Conservation (phyloP, 2,329 filamentous ascomycete genomes). For the Rutstroemia sydowiana region DNA sequence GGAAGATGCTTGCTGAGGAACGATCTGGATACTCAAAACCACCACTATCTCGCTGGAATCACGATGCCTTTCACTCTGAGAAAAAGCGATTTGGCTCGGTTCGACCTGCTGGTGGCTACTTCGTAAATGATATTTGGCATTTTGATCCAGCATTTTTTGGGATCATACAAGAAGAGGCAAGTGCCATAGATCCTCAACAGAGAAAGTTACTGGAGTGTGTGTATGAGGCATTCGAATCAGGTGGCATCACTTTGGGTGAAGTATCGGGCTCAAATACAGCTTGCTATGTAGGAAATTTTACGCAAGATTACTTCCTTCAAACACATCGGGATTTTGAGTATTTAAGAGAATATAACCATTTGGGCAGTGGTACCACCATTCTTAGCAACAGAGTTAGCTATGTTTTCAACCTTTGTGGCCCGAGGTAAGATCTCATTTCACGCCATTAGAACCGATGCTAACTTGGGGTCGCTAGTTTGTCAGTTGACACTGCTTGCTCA, state of each 20-base stretch:
- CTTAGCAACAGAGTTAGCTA: constrained; percentile 22
- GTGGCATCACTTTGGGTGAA: background rate
- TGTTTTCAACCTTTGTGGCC: constrained; percentile 5
- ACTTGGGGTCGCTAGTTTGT: constrained; percentile 27
- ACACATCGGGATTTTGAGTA: constrained; percentile 10
- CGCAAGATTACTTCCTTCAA: constrained; percentile 2
- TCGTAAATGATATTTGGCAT: constrained; percentile 19
- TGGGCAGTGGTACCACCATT: constrained; percentile 6
- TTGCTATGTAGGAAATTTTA: constrained; percentile 17
- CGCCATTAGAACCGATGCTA: constrained; percentile 40
- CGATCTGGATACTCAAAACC: constrained; percentile 11
- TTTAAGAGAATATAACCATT: constrained; percentile 22
- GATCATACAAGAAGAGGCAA: constrained; percentile 5
- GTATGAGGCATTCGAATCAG: constrained; percentile 6
- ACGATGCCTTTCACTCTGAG: constrained; percentile 13
- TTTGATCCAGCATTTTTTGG: constrained; percentile 16
- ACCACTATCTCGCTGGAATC: constrained; percentile 14
- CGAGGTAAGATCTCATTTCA: constrained; percentile 50
- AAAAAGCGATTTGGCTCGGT: constrained; percentile 11
- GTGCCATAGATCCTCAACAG: constrained; percentile 5
- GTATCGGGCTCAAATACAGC: constrained; percentile 18
- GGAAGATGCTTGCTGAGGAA: constrained; percentile 14
- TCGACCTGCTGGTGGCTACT: constrained; percentile 14
- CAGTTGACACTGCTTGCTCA: constrained; percentile 40
- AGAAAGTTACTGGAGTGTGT: constrained; percentile 4